phyloP scores from a whole-genome alignment of 306 rosid genomes.

The Lithocarpus polystachyus region DNA sequence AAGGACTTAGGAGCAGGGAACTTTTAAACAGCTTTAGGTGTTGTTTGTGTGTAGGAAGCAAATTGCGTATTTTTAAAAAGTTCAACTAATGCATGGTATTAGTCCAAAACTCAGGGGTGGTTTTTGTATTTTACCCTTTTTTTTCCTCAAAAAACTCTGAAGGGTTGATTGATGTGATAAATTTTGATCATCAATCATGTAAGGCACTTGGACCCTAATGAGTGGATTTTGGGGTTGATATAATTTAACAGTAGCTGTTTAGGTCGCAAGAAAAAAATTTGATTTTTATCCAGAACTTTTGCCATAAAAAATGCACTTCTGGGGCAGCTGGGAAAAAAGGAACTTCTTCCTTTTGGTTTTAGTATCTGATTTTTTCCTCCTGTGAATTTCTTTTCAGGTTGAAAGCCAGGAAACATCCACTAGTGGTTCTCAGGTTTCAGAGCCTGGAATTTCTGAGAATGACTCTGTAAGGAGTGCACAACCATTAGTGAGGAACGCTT shows the following conservation, averaged over 20 bases:
- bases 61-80: no score
- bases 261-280: background rate
- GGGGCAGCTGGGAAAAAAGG: background rate
- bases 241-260: background rate
- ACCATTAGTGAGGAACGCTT: slow-evolving; percentile 26
- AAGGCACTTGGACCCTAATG: background rate
- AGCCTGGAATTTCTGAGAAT: slow-evolving; percentile 56
- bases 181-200: background rate
- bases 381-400: slow-evolving; percentile 40
- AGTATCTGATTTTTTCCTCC: background rate
- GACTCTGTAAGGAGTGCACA: slow-evolving; percentile 41
- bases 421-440: slow-evolving; percentile 52
- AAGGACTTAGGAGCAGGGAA: no score
- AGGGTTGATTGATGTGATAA: background rate
- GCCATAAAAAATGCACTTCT: background rate
- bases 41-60: no score
- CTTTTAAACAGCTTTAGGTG: no score
- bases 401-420: slow-evolving; percentile 58
- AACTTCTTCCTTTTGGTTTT: background rate
- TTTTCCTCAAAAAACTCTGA: background rate
- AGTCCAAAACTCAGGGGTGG: no score
- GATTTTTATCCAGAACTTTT: background rate
- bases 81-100: no score
- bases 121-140: no score
- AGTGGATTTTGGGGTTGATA: background rate